Base-by-base conservation (phyloP, 352 stramenopile species). In the Salisapilia sapeloensis region DNA sequence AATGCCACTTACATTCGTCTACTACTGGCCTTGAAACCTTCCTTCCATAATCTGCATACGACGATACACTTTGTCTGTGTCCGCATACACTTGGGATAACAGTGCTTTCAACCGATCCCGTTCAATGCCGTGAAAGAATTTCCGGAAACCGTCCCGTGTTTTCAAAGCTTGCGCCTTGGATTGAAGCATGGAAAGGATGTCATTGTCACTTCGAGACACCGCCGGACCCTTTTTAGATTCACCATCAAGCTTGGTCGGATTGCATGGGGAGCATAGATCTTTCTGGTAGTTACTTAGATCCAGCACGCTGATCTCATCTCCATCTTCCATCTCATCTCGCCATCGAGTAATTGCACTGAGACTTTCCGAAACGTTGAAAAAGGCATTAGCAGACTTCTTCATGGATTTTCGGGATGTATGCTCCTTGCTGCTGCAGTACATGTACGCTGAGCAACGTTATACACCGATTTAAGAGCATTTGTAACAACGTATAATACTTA, bases 331-430 rank as follows among this genome's bases (percentile, higher is more conserved):
- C 33, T 74, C 47, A 30, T 84, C 64, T n/a, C 62, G 50, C 65
- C 69, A 85, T 22, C 61, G 59, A 33, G 78, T 60, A 40, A 84
- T 80, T 12, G 65, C 69, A 24, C 78, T 53, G 21, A 84, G 40
- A 37, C 69, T 84, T 37, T 74, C 56, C 0, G 51, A 53, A 11
- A 85, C 63, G 42, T 85, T 77, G 46, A 85, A 82, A 30, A 82
- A 79, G n/a, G 44, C 40, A 7, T 35, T 46, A 12, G 30, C 33
- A 4, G 46, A 42, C 13, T 25, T 18, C 27, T 56, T 51, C 6
- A n/a, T n/a, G n/a, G n/a, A n/a, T n/a, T n/a, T n/a, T n/a, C n/a
- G n/a, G n/a, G n/a, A n/a, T n/a, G n/a, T n/a, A n/a, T n/a, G n/a
- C n/a, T n/a, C n/a, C n/a, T n/a, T n/a, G n/a, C n/a, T n/a, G n/a